phyloP scores from a whole-genome alignment of 73 alveolate species.

The Paramecium caudatum region DNA sequence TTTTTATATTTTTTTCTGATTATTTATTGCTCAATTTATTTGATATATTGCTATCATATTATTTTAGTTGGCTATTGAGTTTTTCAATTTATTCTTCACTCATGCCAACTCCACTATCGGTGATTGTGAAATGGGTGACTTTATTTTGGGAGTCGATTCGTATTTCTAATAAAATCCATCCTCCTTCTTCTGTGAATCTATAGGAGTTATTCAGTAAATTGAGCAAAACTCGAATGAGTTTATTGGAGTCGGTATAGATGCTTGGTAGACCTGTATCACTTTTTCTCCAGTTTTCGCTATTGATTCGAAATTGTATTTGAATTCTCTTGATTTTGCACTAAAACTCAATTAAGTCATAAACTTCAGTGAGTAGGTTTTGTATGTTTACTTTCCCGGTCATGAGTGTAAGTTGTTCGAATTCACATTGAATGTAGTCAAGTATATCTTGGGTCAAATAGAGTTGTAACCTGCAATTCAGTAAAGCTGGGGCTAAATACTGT shows the following conservation, averaged over 20 bases:
- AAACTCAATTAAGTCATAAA: slow-evolving; percentile 18
- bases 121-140: neutral
- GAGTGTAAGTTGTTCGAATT: neutral
- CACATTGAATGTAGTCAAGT: neutral
- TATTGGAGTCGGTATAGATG: slow-evolving; percentile 21
- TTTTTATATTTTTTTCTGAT: neutral
- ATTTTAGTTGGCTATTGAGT: neutral
- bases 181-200: slow-evolving; percentile 29
- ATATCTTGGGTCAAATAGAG: slow-evolving; percentile 1
- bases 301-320: neutral
- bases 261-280: neutral
- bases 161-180: neutral
- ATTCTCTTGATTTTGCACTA: slow-evolving; percentile 25
- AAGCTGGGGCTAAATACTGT: neutral
- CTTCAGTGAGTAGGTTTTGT: neutral
- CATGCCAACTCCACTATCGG: slow-evolving; percentile 1
- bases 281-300: neutral
- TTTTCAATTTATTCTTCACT: slow-evolving; percentile 22
- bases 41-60: neutral
- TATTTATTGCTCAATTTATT: neutral
- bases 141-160: neutral
- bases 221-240: neutral
- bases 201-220: slow-evolving; percentile 55
- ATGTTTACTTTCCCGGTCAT: neutral
- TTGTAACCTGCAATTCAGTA: slow-evolving; percentile 35